Percentiles rank a stretch among this genome's conserved stretches.
Conservation (phyloP, 768 basidiomycete species). For the Lentinus brumalis region DNA sequence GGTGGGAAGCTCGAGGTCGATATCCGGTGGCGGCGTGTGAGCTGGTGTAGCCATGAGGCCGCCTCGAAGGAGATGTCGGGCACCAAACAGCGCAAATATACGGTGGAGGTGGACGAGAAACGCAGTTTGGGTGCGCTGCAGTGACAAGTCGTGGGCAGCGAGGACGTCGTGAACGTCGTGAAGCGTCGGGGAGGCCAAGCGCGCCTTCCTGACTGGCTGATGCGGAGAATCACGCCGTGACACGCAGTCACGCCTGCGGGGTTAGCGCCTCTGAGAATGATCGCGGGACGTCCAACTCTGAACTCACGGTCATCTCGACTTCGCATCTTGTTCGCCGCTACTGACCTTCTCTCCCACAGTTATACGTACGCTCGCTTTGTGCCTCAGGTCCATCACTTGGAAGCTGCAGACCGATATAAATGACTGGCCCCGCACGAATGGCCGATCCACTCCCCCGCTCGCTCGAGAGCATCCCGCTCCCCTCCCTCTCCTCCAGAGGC, state of each 20-base stretch:
- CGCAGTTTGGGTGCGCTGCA: no score
- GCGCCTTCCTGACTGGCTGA: not conserved
- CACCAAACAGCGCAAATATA: no score
- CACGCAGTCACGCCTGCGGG: slow-evolving; percentile 1
- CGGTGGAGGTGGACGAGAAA: no score
- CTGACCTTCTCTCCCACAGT: not conserved
- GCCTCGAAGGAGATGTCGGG: no score
- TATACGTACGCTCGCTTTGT: not conserved
- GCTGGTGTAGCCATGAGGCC: not conserved
- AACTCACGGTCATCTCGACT: not conserved
- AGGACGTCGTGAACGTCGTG: not conserved
- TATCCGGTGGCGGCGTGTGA: slow-evolving; percentile 15
- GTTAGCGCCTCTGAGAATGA: not conserved
- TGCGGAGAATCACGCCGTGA: slow-evolving; percentile 5
- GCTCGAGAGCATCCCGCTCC: not conserved
- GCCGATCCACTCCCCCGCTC: not conserved
- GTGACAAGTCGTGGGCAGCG: not conserved
- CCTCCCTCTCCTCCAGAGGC: not conserved
- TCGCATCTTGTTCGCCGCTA: not conserved
- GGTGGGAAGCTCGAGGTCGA: not conserved
- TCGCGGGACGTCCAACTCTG: not conserved
- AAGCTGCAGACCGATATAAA: not conserved
- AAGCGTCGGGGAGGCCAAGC: not conserved
- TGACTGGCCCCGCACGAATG: not conserved
- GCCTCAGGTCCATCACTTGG: not conserved